Evolutionary conservation across 495 filamentous ascomycete genomes (phyloP).

Genomic region (Podospora pseudopauciseta): DNA sequence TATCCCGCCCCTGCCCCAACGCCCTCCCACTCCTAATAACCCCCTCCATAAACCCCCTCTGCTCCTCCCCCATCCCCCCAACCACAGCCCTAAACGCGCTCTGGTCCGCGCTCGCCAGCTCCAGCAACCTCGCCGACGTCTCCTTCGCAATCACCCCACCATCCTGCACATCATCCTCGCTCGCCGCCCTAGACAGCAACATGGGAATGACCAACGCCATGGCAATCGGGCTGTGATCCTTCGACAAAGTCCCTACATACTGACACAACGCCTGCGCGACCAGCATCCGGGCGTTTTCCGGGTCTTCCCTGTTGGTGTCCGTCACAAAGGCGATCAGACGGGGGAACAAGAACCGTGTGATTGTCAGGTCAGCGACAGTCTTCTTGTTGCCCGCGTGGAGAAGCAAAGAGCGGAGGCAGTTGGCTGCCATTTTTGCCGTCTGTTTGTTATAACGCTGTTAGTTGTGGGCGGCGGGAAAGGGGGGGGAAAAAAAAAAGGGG

Average conservation of each 20-base stretch:
- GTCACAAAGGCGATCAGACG: conserved; percentile 71
- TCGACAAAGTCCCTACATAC: conserved; percentile 56
- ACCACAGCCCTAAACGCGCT: conserved; percentile 72
- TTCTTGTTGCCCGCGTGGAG: conserved; percentile 45
- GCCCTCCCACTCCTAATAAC: conserved; percentile 62
- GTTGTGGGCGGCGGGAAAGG: conserved; percentile 13
- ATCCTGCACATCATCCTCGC: conserved; percentile 45
- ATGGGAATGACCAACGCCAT: conserved; percentile 74
- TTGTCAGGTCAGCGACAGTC: conserved; percentile 64
- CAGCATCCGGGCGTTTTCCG: conserved; percentile 65
- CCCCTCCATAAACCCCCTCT: conserved; percentile 76
- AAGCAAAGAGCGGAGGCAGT: conserved; percentile 79
- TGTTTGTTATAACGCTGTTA: conserved; percentile 26
- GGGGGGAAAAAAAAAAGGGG: not conserved
- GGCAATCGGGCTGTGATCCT: conserved; percentile 52
- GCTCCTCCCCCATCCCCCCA: conserved; percentile 61
- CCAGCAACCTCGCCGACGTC: conserved; percentile 70
- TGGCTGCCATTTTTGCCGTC: conserved; percentile 82
- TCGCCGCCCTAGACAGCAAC: conserved; percentile 67
- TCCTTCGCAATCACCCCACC: conserved; percentile 73
- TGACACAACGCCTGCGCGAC: conserved; percentile 69
- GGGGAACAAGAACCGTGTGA: conserved; percentile 71
- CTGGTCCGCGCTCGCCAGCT: conserved; percentile 74
- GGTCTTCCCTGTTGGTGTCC: conserved; percentile 62
- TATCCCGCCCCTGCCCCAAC: conserved; percentile 20